phyloP scores from a whole-genome alignment of 2,329 filamentous ascomycete genomes.

The Scedosporium minutisporum region DNA sequence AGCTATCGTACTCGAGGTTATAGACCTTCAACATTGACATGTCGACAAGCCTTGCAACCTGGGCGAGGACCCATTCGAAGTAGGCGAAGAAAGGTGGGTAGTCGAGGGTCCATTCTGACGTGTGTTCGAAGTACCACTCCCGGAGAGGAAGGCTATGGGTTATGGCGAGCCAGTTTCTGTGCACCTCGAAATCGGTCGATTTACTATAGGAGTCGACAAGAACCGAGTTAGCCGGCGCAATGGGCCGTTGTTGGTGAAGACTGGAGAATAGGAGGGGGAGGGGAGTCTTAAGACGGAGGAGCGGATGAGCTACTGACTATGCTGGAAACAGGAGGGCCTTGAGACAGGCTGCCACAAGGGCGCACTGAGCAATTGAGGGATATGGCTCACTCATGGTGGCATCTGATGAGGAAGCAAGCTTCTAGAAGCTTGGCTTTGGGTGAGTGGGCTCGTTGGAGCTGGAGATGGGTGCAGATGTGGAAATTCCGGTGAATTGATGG shows the following conservation, averaged over 20 bases:
- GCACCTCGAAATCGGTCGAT: slow-evolving; percentile 98
- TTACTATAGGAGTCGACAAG: slow-evolving; percentile 49
- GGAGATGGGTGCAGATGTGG: neutral
- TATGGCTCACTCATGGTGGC: slow-evolving; percentile 65
- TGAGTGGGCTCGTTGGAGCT: neutral
- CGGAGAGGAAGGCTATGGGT: slow-evolving; percentile 79
- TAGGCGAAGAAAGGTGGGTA: slow-evolving; percentile 97
- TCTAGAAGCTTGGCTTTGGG: neutral
- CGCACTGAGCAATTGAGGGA: slow-evolving; percentile 82
- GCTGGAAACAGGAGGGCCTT: slow-evolving; percentile 89
- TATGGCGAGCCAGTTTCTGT: slow-evolving; percentile 96
- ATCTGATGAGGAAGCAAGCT: slow-evolving; percentile 1
- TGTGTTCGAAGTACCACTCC: slow-evolving; percentile 95
- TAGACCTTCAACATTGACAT: slow-evolving; percentile 71
- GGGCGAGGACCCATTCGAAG: slow-evolving; percentile 89
- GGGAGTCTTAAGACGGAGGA: neutral
- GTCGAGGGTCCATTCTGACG: slow-evolving; percentile 98
- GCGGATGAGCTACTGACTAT: slow-evolving; percentile 55
- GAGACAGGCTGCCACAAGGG: slow-evolving; percentile 74
- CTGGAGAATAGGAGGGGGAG: neutral
- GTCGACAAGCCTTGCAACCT: slow-evolving; percentile 67
- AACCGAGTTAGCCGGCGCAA: slow-evolving; percentile 1
- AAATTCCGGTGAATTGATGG: neutral
- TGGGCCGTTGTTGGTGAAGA: slow-evolving; percentile 2
- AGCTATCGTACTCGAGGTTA: slow-evolving; percentile 79